Evolutionary conservation across 768 basidiomycete genomes (phyloP), one percentile per base, ranked within the genome.

Genomic region (Melanogaster broomeanus): DNA sequence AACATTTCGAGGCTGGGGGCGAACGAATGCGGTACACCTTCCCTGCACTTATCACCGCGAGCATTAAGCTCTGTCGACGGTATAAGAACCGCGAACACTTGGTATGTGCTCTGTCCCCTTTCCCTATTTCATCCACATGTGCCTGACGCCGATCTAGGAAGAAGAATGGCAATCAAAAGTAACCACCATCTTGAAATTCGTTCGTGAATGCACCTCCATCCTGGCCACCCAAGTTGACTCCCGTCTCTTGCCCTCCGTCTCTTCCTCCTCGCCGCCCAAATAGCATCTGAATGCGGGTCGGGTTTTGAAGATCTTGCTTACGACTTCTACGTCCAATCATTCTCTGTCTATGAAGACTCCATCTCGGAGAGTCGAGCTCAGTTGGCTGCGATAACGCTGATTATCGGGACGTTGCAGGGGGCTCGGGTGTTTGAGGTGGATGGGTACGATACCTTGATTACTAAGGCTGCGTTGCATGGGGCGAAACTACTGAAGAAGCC

Each of bases 401-500:
- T 99, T 60, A 97, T 98, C 52, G 88, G 89, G 43, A 91, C 93
- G 6, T 74, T 99, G 35, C 91, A 93, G 49, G 84, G 87, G 10
- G 88, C 93, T 28, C 77, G 86, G 55, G 94, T 95, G n/a, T 98
- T 98, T 64, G 88, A 87, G 31, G 81, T 80, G 42, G 97, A 99
- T 62, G 96, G 96, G 68, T 98, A 97, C 64, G 97, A 98, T 63
- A 98, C 96, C 3, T 73, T 99, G 55, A 93, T 98, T 62, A 98
- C 97, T 24, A 98, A 99, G 72, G 97, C 96, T n/a, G 96, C 96
- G 6, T 73, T 98, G 57, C 97, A 99, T 68, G 94, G 93, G 5
- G 90, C 94, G 27, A 96, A 96, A 72, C 72, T 98, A 57, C 70
- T 99, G 70, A 99, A 99, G 81, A 98, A 99, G 79, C 93, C 93